Percentiles rank a stretch among this genome's conserved stretches.
These are phyloP conservation scores for Solanum okadae DNA, from an alignment of 257 asterid genomes.

Conservation along the genomic window DNA sequence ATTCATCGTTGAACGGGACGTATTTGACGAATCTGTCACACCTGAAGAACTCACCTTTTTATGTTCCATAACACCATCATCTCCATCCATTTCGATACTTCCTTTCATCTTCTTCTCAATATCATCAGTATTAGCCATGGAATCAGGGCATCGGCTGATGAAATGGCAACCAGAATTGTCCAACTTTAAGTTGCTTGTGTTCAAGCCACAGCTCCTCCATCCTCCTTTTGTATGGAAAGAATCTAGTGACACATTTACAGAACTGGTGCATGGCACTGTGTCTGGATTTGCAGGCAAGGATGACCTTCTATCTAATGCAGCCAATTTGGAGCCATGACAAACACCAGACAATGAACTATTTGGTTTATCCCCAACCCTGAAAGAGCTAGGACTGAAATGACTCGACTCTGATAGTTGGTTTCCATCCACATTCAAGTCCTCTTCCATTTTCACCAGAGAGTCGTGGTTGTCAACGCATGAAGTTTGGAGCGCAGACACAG, in stretches of 20 bases:
- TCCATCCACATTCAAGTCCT: constrained; percentile 19
- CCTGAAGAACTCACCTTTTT: constrained; percentile 43
- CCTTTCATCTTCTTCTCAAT: constrained; percentile 5
- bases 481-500: constrained; percentile 9
- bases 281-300: constrained; percentile 17
- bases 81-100: constrained; percentile 13
- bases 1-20: constrained; percentile 43
- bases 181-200: not conserved
- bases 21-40: constrained; percentile 54
- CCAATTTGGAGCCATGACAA: constrained; percentile 15
- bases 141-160: constrained; percentile 21
- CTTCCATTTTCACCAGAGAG: constrained; percentile 50
- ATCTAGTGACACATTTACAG: constrained; percentile 19
- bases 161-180: constrained; percentile 18
- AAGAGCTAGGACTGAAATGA: not conserved
- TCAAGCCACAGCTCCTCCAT: not conserved
- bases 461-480: constrained; percentile 18
- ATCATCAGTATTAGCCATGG: constrained; percentile 2
- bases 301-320: constrained; percentile 16
- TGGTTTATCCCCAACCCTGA: not conserved
- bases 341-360: not conserved
- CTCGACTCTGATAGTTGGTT: constrained; percentile 5
- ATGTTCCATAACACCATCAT: constrained; percentile 25
- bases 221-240: constrained; percentile 14
- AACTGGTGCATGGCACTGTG: constrained; percentile 17